Conservation (phyloP, 192 early-diverging fungal genomes). For the Backusella macrospora region DNA sequence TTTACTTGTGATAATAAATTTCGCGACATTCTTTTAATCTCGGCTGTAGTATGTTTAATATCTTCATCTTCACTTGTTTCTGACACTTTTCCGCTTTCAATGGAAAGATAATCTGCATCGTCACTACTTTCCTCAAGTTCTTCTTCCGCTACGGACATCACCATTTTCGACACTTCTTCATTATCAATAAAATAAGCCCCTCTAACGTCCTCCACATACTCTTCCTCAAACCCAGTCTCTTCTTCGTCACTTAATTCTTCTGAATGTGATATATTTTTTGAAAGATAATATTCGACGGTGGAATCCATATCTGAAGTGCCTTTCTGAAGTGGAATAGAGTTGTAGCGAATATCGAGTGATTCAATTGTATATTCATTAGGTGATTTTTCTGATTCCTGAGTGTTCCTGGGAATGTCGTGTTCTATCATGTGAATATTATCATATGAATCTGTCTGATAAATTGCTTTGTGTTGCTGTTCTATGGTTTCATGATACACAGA, state of each 20-base stretch:
- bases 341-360: background rate
- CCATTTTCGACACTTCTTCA: background rate
- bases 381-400: background rate
- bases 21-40: background rate
- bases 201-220: background rate
- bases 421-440: conserved; percentile 1
- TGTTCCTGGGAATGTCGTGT: background rate
- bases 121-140: background rate
- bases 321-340: background rate
- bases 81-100: background rate
- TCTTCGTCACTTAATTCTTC: background rate
- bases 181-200: background rate
- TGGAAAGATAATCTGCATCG: background rate
- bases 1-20: background rate
- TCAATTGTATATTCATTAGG: background rate
- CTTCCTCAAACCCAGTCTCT: background rate
- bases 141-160: background rate
- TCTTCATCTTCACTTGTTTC: conserved; percentile 3
- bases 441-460: background rate
- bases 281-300: background rate
- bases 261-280: background rate
- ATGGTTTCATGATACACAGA: background rate
- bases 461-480: background rate
- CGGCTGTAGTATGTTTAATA: conserved; percentile 4
- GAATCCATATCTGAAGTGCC: background rate